phyloP scores from a whole-genome alignment of 331 rosid species.

The Quercus lobata region DNA sequence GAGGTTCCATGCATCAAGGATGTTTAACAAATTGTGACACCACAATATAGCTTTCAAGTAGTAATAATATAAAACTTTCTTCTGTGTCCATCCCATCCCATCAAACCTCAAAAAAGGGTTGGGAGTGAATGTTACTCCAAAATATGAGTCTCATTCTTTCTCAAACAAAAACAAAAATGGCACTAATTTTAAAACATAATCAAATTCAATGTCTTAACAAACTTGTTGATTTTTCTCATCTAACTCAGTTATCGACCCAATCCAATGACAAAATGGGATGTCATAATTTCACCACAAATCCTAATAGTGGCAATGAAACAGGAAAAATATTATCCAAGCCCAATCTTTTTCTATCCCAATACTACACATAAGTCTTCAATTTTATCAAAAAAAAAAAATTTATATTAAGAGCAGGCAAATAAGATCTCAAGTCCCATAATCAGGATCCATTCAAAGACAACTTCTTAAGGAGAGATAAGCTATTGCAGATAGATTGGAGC shows the following conservation, averaged over 20 bases:
- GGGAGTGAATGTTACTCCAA: background rate
- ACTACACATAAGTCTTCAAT: background rate
- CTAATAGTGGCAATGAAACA: background rate
- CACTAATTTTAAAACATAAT: background rate
- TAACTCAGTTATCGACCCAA: background rate
- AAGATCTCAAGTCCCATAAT: background rate
- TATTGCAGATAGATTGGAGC: background rate
- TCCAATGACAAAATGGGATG: background rate
- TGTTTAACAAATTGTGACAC: background rate
- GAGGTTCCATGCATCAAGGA: background rate
- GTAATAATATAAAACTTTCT: background rate
- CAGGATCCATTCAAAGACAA: background rate
- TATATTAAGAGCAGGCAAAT: background rate
- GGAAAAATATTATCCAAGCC: background rate
- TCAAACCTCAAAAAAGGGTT: background rate
- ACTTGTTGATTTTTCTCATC: background rate
- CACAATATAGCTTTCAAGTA: background rate
- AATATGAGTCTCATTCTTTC: too few relatives aligned
- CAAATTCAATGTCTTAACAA: background rate
- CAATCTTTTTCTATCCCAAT: background rate
- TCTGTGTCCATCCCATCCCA: background rate
- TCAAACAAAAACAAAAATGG: background rate
- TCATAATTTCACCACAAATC: background rate
- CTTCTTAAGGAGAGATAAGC: background rate
- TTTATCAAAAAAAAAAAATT: background rate